phyloP scores from a whole-genome alignment of 139 green algal genomes.

The Deuterostichococcus epilithicus region DNA sequence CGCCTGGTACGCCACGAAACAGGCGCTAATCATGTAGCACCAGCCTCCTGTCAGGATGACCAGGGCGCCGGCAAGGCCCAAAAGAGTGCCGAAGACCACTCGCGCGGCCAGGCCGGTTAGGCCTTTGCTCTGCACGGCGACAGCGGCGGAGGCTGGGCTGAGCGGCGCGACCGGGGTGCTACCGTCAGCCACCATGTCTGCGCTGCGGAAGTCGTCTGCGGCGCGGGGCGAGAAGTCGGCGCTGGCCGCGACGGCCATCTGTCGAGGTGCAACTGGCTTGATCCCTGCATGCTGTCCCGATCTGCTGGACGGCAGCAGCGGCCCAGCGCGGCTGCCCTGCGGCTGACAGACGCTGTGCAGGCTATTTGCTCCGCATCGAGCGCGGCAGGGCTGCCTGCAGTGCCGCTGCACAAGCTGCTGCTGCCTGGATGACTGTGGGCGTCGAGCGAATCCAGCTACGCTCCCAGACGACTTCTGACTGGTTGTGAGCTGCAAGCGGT shows the following conservation, averaged over 20 bases:
- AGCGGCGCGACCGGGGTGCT: background rate
- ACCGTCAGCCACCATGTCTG: background rate
- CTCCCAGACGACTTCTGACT: background rate
- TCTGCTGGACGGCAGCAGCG: background rate
- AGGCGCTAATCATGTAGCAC: slow-evolving; percentile 46
- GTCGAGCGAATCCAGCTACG: no score
- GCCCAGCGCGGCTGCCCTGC: no score
- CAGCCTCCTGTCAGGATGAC: slow-evolving; percentile 56
- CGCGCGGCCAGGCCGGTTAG: slow-evolving; percentile 44
- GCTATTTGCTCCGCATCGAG: background rate
- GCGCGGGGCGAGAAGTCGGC: background rate
- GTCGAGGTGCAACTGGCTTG: background rate
- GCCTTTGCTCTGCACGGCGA: background rate
- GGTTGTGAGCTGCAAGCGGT: background rate
- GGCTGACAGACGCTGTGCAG: background rate
- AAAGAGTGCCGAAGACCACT: slow-evolving; percentile 51
- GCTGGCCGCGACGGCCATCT: background rate
- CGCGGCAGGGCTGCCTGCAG: background rate
- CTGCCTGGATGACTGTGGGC: background rate
- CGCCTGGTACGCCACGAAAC: slow-evolving; percentile 69
- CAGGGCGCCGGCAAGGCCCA: slow-evolving; percentile 50
- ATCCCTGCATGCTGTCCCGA: background rate
- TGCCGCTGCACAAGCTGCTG: background rate
- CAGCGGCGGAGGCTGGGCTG: background rate
- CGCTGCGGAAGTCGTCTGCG: background rate